Evolutionary conservation across 1,139 yeast genomes (phyloP).

Genomic region (Ogataea hybrid): DNA sequence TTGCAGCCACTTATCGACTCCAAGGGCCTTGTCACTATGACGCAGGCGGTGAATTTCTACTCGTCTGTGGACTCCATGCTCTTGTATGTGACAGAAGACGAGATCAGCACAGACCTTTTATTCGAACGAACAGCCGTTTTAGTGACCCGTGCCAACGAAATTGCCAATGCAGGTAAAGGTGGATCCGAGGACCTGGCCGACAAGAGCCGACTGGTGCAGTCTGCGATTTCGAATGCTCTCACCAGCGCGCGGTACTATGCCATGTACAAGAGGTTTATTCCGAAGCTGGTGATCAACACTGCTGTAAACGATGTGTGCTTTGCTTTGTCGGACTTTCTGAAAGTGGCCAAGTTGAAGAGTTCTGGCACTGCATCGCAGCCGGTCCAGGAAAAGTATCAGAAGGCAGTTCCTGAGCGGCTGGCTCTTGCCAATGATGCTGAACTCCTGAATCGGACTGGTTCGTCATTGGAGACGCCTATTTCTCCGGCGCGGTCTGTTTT

Average conservation of each 20-base stretch:
- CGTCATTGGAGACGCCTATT: too few relatives aligned
- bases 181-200: constrained; percentile 29
- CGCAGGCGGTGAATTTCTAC: too few relatives aligned
- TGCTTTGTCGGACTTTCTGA: constrained; percentile 68
- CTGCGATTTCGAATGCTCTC: constrained; percentile 74
- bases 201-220: constrained; percentile 38
- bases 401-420: background rate
- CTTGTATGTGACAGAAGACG: constrained; percentile 34
- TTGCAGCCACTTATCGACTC: too few relatives aligned
- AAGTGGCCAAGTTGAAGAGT: constrained; percentile 47
- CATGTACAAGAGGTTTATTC: constrained; percentile 60
- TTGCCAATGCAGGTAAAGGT: constrained; percentile 38
- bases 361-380: constrained; percentile 1
- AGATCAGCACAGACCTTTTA: constrained; percentile 40
- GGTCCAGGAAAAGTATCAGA: background rate
- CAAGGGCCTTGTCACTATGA: too few relatives aligned
- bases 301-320: constrained; percentile 76
- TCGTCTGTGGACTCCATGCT: constrained; percentile 49
- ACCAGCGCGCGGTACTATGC: constrained; percentile 80
- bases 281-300: constrained; percentile 71
- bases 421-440: background rate
- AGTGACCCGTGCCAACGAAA: constrained; percentile 43
- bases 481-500: too few relatives aligned
- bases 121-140: constrained; percentile 56
- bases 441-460: background rate